Percentiles rank a stretch among this genome's conserved stretches.
phyloP scores from a whole-genome alignment of 768 basidiomycete genomes.

The Grammothele lineata region DNA sequence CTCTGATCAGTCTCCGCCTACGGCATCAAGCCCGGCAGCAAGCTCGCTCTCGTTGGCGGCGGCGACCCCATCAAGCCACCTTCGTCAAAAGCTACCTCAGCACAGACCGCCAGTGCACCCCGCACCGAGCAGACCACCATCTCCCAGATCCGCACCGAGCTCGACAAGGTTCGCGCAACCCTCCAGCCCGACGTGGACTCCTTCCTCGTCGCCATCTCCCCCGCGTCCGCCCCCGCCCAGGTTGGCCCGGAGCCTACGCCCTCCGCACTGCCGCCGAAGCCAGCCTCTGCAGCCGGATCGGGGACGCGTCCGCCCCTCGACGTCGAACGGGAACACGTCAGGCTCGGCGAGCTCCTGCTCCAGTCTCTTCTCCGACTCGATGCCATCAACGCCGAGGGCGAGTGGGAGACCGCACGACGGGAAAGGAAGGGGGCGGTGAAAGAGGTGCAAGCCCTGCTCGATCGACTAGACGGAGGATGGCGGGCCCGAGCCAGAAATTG shows the following conservation, averaged over 20 bases:
- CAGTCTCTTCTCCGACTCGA: slow-evolving; percentile 88
- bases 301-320: slow-evolving; percentile 14
- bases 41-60: slow-evolving; percentile 65
- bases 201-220: slow-evolving; percentile 41
- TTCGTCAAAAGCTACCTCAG: slow-evolving; percentile 21
- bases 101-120: slow-evolving; percentile 19
- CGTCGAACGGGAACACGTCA: slow-evolving; percentile 41
- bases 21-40: slow-evolving; percentile 62
- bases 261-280: slow-evolving; percentile 14
- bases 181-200: slow-evolving; percentile 54
- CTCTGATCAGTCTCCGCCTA: slow-evolving; percentile 64
- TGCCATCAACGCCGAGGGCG: slow-evolving; percentile 65
- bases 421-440: slow-evolving; percentile 85
- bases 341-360: slow-evolving; percentile 78
- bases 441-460: slow-evolving; percentile 79
- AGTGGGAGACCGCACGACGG: slow-evolving; percentile 75
- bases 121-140: slow-evolving; percentile 51
- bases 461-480: slow-evolving; percentile 75
- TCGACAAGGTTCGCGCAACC: slow-evolving; percentile 45
- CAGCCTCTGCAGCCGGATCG: slow-evolving; percentile 19
- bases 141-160: slow-evolving; percentile 49
- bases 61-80: slow-evolving; percentile 23
- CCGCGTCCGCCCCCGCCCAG: slow-evolving; percentile 8
- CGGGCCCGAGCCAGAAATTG: slow-evolving; percentile 15
- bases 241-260: slow-evolving; percentile 5